Evolutionary conservation across 192 early-diverging fungal genomes (phyloP).

Genomic region (Backusella mclennaniae): DNA sequence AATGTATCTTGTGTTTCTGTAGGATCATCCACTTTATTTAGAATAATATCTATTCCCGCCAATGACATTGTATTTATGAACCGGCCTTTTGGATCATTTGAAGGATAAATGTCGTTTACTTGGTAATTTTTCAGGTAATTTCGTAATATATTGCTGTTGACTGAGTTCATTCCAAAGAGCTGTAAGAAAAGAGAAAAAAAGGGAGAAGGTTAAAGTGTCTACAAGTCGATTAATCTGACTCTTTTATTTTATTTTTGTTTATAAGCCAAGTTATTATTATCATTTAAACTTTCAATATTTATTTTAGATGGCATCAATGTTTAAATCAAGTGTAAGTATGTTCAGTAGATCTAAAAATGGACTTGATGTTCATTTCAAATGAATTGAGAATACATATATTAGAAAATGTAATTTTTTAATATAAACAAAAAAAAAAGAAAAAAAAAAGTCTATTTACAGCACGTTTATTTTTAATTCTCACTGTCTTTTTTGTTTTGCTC

Average conservation of each 20-base stretch:
- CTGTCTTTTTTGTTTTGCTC: not conserved
- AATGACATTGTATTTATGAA: not conserved
- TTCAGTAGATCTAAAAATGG: not conserved
- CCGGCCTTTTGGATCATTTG: not conserved
- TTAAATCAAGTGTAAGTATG: not conserved
- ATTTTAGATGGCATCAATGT: not conserved
- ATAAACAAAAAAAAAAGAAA: not conserved
- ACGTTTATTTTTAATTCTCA: not conserved
- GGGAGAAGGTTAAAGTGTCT: not conserved
- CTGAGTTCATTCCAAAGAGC: not conserved
- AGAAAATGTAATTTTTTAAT: constrained; percentile 4
- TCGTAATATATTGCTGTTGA: not conserved
- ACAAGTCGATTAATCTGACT: not conserved
- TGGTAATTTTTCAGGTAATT: not conserved
- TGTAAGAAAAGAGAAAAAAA: not conserved
- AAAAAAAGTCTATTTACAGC: not conserved
- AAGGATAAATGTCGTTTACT: not conserved
- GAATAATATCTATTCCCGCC: not conserved
- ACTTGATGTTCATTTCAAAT: not conserved
- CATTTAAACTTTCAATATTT: not conserved
- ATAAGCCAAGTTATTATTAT: not conserved
- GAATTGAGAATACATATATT: not conserved
- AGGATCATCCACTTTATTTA: not conserved
- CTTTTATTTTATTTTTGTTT: not conserved
- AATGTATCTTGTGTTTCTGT: not conserved